Conservation (phyloP, 192 early-diverging fungal genomes). For the Gamsiella multidivaricata region DNA sequence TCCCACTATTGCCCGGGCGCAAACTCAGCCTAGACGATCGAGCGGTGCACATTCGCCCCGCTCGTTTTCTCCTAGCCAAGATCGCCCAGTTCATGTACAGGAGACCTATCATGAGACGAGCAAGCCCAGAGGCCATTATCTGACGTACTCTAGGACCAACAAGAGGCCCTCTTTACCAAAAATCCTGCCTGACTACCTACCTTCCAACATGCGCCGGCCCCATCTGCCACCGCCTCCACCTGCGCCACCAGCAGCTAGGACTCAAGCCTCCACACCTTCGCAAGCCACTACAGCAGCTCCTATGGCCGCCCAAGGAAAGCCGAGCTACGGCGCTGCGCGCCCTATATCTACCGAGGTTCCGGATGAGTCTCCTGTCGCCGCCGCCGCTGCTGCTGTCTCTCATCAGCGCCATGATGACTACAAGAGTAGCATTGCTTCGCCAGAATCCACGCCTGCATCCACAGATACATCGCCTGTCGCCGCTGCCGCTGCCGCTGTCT, state of each 20-base stretch:
- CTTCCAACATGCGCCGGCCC: constrained; percentile 17
- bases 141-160: not conserved
- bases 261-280: no score
- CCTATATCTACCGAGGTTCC: no score
- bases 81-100: constrained; percentile 32
- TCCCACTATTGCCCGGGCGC: not conserved
- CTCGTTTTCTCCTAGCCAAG: constrained; percentile 45
- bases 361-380: no score
- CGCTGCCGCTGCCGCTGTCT: no score
- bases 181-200: not conserved
- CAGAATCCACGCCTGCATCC: no score
- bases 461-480: no score
- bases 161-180: constrained; percentile 7
- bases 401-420: no score
- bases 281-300: not conserved
- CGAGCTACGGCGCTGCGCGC: no score
- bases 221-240: constrained; percentile 13
- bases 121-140: constrained; percentile 17
- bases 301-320: not conserved
- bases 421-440: no score
- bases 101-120: constrained; percentile 10
- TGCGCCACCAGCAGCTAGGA: not conserved
- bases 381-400: no score
- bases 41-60: not conserved
- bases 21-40: no score